Evolutionary conservation across 2,329 filamentous ascomycete species (phyloP).

Genomic region (Colletotrichum destructivum): DNA sequence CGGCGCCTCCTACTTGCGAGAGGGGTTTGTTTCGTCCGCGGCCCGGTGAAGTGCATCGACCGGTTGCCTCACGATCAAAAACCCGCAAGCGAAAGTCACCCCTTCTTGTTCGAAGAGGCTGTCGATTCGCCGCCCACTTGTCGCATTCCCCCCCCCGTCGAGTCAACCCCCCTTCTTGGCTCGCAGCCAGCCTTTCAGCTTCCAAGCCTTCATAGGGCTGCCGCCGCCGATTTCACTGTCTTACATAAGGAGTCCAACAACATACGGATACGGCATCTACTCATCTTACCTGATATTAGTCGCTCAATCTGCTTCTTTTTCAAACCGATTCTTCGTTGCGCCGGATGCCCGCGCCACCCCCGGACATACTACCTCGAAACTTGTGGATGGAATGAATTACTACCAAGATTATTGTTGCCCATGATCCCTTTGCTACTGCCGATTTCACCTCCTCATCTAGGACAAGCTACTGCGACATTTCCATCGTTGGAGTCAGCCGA

Average conservation of each 20-base stretch:
- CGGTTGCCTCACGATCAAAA: background rate
- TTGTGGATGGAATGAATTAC: background rate
- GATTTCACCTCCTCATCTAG: background rate
- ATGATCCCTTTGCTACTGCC: background rate
- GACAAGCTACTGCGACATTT: slow-evolving; percentile 22
- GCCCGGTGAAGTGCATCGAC: background rate
- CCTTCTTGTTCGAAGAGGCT: background rate
- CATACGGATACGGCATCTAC: background rate
- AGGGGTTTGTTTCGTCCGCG: slow-evolving; percentile 6
- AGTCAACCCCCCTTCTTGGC: slow-evolving; percentile 26
- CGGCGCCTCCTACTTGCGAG: slow-evolving; percentile 1
- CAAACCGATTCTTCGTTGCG: slow-evolving; percentile 4
- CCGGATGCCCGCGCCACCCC: slow-evolving; percentile 1
- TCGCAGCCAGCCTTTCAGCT: slow-evolving; percentile 9
- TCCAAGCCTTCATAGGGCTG: slow-evolving; percentile 16
- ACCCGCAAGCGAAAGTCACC: background rate
- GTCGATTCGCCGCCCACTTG: background rate
- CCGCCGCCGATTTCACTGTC: slow-evolving; percentile 6
- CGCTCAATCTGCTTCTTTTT: background rate
- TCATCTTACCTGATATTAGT: slow-evolving; percentile 18
- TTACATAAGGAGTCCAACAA: slow-evolving; percentile 8
- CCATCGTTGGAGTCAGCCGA: background rate
- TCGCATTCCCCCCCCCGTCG: background rate
- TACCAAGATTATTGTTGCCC: too few species aligned
- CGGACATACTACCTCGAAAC: slow-evolving; percentile 4